Evolutionary conservation across 2,329 filamentous ascomycete species (phyloP), one percentile per base, ranked within the genome.

Genomic region (Coniochaeta sp.): DNA sequence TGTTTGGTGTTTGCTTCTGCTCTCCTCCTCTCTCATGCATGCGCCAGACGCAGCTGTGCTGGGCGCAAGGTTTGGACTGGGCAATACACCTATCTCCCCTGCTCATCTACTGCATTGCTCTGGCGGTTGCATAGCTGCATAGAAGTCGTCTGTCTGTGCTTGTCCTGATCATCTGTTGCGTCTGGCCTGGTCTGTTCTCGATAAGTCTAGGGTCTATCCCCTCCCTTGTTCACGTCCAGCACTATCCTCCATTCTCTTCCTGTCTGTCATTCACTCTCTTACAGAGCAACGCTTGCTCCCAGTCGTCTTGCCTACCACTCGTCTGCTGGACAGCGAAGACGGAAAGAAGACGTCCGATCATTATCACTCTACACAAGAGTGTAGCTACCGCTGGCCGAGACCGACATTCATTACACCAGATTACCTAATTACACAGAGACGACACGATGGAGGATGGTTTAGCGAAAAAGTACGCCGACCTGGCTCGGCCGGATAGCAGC

Each of bases 261-360:
- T 35, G n/a, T 24, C 38, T 6, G 18, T 26, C 38, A 42, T 26
- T 26, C 38, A 42, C 38, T 42, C 38, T 3, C 38, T 42, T 24
- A 26, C 20, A 14, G 38, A 42, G 20, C 40, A n/a, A 26, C 45
- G 27, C 30, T 3, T 28, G 14, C 26, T 47, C 45, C 30, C 24
- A 9, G 3, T 31, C 20, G 31, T 45, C 22, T 30, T 22, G 13
- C n/a, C 50, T 52, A 28, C 30, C 31, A 42, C 53, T 56, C 50
- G 56, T 57, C 61, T 63, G 61, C 61, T 58, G 61, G 59, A 54
- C 62, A 61, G 60, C 58, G 56, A 60, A 56, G 59, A 63, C 53
- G 51, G 51, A 57, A 26, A 47, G 26, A 27, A 32, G 31, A 42
- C 24, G 38, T 26, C 20, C 2, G 2, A 24, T 26, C 38, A 12